phyloP scores from a whole-genome alignment of 2,329 filamentous ascomycete species.

The Juglanconis oblonga region DNA sequence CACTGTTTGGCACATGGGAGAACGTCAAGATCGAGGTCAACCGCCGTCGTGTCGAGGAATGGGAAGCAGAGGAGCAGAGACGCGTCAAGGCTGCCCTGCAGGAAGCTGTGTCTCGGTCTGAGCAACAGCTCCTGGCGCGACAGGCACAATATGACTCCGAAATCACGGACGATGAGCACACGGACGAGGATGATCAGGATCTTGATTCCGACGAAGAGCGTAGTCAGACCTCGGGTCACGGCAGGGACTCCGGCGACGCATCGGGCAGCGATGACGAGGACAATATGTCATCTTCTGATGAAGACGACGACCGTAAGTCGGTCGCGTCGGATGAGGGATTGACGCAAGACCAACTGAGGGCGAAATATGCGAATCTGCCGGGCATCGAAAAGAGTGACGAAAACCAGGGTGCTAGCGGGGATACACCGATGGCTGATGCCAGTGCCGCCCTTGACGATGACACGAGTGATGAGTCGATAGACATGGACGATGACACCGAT shows the following conservation, averaged over 20 bases:
- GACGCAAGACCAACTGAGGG: constrained; percentile 65
- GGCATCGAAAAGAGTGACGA: constrained; percentile 33
- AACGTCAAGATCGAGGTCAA: constrained; percentile 63
- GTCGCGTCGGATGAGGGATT: constrained; percentile 60
- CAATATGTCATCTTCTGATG: constrained; percentile 63
- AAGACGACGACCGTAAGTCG: constrained; percentile 53
- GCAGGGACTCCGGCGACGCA: constrained; percentile 35
- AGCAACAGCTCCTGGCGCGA: constrained; percentile 65
- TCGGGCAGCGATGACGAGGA: constrained; percentile 43
- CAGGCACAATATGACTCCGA: constrained; percentile 54
- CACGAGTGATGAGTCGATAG: constrained; percentile 62
- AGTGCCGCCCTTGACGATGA: constrained; percentile 39
- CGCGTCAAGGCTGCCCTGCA: constrained; percentile 67
- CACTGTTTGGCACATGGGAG: constrained; percentile 58
- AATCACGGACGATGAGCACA: constrained; percentile 38
- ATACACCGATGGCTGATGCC: constrained; percentile 18
- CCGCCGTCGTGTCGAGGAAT: constrained; percentile 55
- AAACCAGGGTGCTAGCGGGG: constrained; percentile 25
- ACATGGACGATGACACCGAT: constrained; percentile 66
- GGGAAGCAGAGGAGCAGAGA: constrained; percentile 63
- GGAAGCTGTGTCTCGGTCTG: constrained; percentile 69
- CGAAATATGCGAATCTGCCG: constrained; percentile 67
- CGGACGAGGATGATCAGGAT: constrained; percentile 33
- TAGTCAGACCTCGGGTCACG: constrained; percentile 24
- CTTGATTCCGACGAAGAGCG: constrained; percentile 37